phyloP scores from a whole-genome alignment of 169 alveolate species.

The Pseudocohnilembus persalinus region DNA sequence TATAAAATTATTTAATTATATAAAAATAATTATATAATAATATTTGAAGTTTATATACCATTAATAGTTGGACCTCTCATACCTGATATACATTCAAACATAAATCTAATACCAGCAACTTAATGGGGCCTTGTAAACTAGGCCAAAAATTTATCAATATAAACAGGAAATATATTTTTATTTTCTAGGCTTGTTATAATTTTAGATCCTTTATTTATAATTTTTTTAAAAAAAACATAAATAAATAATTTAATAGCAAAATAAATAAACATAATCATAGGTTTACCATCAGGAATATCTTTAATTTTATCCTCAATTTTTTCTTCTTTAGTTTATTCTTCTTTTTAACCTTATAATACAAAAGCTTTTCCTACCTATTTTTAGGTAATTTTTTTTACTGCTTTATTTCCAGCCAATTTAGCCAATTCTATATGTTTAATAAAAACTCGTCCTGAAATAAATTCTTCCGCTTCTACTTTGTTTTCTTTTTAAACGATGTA shows the following conservation, averaged over 20 bases:
- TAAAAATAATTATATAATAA: too few relatives aligned
- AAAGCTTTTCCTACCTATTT: not conserved
- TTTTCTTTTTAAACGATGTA: not conserved
- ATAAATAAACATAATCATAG: not conserved
- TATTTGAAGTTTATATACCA: not conserved
- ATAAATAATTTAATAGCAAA: not conserved
- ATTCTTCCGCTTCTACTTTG: constrained; percentile 5
- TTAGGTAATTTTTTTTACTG: not conserved
- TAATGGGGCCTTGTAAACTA: constrained; percentile 24
- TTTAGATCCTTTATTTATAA: not conserved
- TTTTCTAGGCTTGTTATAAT: not conserved
- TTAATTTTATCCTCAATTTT: not conserved
- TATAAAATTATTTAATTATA: too few relatives aligned
- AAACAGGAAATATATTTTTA: constrained; percentile 13
- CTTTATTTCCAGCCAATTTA: not conserved
- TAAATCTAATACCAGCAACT: constrained; percentile 36
- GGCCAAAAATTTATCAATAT: constrained; percentile 2
- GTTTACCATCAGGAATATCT: not conserved
- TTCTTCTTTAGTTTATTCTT: not conserved
- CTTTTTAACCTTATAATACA: not conserved
- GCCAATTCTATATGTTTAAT: not conserved
- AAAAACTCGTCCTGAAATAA: not conserved
- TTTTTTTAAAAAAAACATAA: not conserved
- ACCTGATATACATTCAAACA: constrained; percentile 53
- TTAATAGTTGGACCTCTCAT: constrained; percentile 12